phyloP scores from a whole-genome alignment of 495 filamentous ascomycete species.

The Clavariopsis aquatica region DNA sequence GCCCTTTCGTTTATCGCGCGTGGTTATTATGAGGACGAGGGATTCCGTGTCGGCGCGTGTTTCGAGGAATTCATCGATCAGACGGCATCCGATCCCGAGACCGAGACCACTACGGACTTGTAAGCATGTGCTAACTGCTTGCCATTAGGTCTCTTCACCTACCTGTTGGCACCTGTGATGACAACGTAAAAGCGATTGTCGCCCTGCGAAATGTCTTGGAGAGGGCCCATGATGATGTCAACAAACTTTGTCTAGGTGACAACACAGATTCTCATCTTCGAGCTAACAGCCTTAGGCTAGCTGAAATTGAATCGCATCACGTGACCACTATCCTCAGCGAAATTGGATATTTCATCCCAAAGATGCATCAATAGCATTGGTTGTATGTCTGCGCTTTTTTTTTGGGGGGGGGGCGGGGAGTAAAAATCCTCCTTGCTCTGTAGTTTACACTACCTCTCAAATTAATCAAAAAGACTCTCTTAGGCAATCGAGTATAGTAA shows the following conservation, averaged over 20 bases:
- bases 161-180: constrained; percentile 78
- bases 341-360: background rate
- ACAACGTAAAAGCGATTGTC: constrained; percentile 51
- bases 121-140: background rate
- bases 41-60: constrained; percentile 62
- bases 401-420: too few species aligned
- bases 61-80: constrained; percentile 86
- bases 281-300: too few species aligned
- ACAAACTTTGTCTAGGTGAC: background rate
- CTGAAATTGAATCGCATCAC: background rate
- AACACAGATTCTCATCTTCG: background rate
- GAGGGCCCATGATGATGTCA: background rate
- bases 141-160: constrained; percentile 27
- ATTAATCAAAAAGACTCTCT: background rate
- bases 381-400: too few species aligned
- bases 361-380: background rate
- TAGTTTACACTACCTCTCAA: background rate
- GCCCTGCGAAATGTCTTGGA: constrained; percentile 17
- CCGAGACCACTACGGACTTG: constrained; percentile 72
- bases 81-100: constrained; percentile 78
- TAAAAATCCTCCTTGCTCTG: too few species aligned
- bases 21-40: constrained; percentile 67
- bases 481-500: too few species aligned
- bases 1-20: constrained; percentile 62
- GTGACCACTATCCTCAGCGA: background rate